These are phyloP conservation scores for Kalanchoe fedtschenkoi DNA, from an alignment of 164 flowering plant genomes.

Conservation along the genomic window DNA sequence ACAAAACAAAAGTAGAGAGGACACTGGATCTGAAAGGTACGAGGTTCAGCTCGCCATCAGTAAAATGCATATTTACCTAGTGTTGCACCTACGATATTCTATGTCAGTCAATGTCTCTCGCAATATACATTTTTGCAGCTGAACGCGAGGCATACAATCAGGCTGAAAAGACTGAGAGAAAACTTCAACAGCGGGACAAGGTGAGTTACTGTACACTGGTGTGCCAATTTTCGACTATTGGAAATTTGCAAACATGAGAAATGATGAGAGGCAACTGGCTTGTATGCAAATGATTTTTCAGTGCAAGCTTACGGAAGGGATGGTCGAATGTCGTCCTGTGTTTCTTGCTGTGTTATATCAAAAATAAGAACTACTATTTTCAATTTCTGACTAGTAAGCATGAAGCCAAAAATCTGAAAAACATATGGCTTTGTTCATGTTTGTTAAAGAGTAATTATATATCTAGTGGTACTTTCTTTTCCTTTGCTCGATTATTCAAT, in stretches of 20 bases:
- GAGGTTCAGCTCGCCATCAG: not conserved
- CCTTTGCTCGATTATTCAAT: too few species aligned
- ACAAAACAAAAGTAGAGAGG: constrained; percentile 85
- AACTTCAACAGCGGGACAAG: constrained; percentile 68
- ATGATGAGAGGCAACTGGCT: not conserved
- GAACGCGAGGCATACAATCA: constrained; percentile 87
- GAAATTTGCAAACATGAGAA: not conserved
- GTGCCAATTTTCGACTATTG: not conserved
- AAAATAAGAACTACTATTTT: not conserved
- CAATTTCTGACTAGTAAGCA: not conserved
- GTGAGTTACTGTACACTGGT: constrained; percentile 29
- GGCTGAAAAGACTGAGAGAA: constrained; percentile 88
- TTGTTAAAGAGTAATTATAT: too few species aligned
- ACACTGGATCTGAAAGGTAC: constrained; percentile 82
- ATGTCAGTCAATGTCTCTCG: not conserved
- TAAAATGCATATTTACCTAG: not conserved
- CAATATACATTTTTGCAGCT: constrained; percentile 32
- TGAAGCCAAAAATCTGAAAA: not conserved
- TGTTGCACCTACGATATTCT: not conserved
- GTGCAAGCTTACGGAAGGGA: not conserved
- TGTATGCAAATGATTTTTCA: too few species aligned
- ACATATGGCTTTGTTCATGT: not conserved
- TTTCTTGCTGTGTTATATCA: too few species aligned
- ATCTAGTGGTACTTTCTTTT: too few species aligned
- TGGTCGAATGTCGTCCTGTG: not conserved